Percentiles rank a stretch among this genome's conserved stretches.
These are phyloP conservation scores for Tetragonia tetragonoides DNA, from an alignment of 148 eudicot species.

Conservation along the genomic window DNA sequence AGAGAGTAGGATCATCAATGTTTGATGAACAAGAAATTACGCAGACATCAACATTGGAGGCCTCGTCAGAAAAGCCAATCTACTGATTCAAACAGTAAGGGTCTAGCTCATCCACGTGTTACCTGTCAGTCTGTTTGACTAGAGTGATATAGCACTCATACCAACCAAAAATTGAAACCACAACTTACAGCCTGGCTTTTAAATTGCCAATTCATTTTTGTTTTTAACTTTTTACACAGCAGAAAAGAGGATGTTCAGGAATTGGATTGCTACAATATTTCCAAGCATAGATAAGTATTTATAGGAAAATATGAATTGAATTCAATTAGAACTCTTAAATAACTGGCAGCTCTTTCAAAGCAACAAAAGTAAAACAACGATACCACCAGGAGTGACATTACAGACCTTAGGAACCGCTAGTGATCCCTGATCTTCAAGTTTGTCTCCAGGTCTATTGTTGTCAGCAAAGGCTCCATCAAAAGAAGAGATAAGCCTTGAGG, in stretches of 20 bases:
- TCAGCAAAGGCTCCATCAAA: slow-evolving; percentile 25
- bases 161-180: not conserved
- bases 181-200: not conserved
- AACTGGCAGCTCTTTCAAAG: not conserved
- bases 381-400: not conserved
- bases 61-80: too few species aligned
- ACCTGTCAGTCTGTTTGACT: not conserved
- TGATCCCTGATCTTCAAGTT: slow-evolving; percentile 31
- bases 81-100: not conserved
- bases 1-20: not conserved
- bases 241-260: not conserved
- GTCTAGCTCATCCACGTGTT: not conserved
- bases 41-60: not conserved
- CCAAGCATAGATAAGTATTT: not conserved
- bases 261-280: not conserved
- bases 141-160: not conserved
- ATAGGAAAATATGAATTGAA: not conserved
- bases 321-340: not conserved
- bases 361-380: not conserved
- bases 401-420: slow-evolving; percentile 28
- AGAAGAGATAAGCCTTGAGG: slow-evolving; percentile 28
- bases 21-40: not conserved
- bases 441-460: not conserved
- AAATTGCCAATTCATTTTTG: not conserved
- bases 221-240: not conserved